Percentiles rank a stretch among this genome's conserved stretches.
phyloP scores from a whole-genome alignment of 768 basidiomycete genomes.

The Collybiopsis confluens region DNA sequence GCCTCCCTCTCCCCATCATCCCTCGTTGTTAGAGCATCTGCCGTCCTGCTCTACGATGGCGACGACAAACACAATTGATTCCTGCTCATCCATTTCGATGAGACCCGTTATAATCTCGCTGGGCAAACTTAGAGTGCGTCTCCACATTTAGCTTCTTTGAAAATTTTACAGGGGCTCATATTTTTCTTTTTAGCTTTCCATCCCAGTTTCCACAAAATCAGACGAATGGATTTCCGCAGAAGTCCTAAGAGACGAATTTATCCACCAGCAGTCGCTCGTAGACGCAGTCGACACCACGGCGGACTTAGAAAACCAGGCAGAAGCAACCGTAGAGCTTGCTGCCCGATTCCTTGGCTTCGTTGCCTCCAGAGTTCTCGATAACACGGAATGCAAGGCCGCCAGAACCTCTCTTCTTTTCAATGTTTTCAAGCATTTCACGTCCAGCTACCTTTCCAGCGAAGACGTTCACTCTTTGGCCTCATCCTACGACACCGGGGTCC shows the following conservation, averaged over 20 bases:
- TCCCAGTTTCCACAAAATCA: conserved; percentile 66
- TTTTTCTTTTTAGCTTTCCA: conserved; percentile 44
- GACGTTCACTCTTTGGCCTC: conserved; percentile 77
- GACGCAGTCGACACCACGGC: conserved; percentile 51
- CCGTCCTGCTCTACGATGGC: conserved; percentile 10
- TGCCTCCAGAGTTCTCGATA: conserved; percentile 55
- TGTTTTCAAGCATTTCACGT: conserved; percentile 73
- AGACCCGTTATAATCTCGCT: conserved; percentile 45
- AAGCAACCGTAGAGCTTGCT: conserved; percentile 71
- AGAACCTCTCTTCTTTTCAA: conserved; percentile 67
- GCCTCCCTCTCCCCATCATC: background rate
- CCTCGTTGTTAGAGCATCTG: background rate
- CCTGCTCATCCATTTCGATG: conserved; percentile 32
- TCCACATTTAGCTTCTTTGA: conserved; percentile 6
- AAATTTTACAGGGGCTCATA: background rate
- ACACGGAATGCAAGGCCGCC: conserved; percentile 46
- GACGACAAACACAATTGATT: conserved; percentile 7
- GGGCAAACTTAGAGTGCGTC: conserved; percentile 50
- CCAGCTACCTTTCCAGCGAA: conserved; percentile 61
- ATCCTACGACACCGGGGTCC: conserved; percentile 63
- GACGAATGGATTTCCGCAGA: conserved; percentile 93
- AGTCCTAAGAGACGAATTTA: conserved; percentile 85
- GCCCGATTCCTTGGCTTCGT: conserved; percentile 81
- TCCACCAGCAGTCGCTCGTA: conserved; percentile 53
- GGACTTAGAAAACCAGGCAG: conserved; percentile 48